Conservation (phyloP, 179 eudicot species). For the Spinacia oleracea region DNA sequence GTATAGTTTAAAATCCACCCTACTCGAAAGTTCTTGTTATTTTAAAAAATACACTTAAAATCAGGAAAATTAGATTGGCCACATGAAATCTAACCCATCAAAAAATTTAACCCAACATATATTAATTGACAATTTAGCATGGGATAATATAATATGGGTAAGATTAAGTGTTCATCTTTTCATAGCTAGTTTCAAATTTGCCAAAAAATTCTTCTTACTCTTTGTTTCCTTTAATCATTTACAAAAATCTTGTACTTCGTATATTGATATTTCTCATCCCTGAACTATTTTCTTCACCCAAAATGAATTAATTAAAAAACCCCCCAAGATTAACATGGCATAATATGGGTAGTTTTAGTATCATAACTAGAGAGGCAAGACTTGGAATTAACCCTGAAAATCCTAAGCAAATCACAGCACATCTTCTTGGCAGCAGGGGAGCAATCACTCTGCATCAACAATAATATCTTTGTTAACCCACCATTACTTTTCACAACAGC, state of each 20-base stretch:
- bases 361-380: constrained; percentile 60
- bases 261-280: background rate
- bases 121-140: too few relatives aligned
- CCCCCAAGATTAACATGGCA: constrained; percentile 46
- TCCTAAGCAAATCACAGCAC: constrained; percentile 70
- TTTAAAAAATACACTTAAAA: too few relatives aligned
- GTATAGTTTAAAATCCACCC: too few relatives aligned
- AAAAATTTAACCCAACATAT: too few relatives aligned
- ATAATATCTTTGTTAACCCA: constrained; percentile 61
- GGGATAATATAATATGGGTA: background rate
- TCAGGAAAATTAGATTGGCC: too few relatives aligned
- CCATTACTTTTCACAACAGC: constrained; percentile 52
- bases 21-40: too few relatives aligned
- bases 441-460: constrained; percentile 76
- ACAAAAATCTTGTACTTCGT: constrained; percentile 16
- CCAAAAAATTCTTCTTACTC: constrained; percentile 2
- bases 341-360: constrained; percentile 75
- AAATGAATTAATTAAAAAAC: background rate
- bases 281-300: background rate
- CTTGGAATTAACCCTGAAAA: constrained; percentile 61
- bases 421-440: constrained; percentile 61
- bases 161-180: too few relatives aligned
- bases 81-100: too few relatives aligned
- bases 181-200: background rate
- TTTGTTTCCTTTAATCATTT: background rate